These are phyloP conservation scores for Beauveria varroae DNA, from an alignment of 2,329 filamentous ascomycete species.

Conservation along the genomic window DNA sequence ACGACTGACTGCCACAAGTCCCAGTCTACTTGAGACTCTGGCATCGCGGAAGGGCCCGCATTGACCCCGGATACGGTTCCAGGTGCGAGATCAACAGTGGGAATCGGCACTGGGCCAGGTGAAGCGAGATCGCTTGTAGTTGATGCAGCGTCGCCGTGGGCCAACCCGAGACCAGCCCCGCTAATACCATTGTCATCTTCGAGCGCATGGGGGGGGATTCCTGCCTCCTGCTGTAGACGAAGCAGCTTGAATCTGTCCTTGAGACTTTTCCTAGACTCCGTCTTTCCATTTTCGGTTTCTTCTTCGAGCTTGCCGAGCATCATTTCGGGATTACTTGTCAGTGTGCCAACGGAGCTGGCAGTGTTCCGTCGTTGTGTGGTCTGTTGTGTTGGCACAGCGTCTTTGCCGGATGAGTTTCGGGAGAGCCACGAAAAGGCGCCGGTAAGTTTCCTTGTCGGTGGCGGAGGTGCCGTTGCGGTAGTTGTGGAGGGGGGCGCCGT, in stretches of 20 bases:
- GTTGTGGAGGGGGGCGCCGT: slow-evolving; percentile 22
- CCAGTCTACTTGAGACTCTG: slow-evolving; percentile 85
- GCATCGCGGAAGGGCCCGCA: slow-evolving; percentile 62
- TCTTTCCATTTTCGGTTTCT: slow-evolving; percentile 44
- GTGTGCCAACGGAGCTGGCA: slow-evolving; percentile 68
- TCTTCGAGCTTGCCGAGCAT: slow-evolving; percentile 72
- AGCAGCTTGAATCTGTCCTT: slow-evolving; percentile 74
- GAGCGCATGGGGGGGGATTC: slow-evolving; percentile 42
- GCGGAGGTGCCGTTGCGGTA: slow-evolving; percentile 21
- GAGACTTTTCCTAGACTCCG: slow-evolving; percentile 53
- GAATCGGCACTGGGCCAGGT: slow-evolving; percentile 42
- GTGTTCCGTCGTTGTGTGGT: slow-evolving; percentile 58
- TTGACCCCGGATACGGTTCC: slow-evolving; percentile 80
- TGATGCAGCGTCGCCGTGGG: slow-evolving; percentile 19
- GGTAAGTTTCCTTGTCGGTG: slow-evolving; percentile 63
- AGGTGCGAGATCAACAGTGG: slow-evolving; percentile 67
- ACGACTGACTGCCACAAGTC: slow-evolving; percentile 96
- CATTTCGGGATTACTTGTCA: slow-evolving; percentile 75
- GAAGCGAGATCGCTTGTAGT: slow-evolving; percentile 25
- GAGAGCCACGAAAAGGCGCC: slow-evolving; percentile 85
- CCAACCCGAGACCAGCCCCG: slow-evolving; percentile 16
- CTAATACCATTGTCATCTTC: slow-evolving; percentile 41
- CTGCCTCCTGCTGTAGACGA: slow-evolving; percentile 65
- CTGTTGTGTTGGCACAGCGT: slow-evolving; percentile 41
- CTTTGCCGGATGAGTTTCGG: slow-evolving; percentile 54